Percentiles rank a stretch among this genome's conserved stretches.
phyloP scores from a whole-genome alignment of 2,329 filamentous ascomycete species.

The Teratosphaeria gauchensis region DNA sequence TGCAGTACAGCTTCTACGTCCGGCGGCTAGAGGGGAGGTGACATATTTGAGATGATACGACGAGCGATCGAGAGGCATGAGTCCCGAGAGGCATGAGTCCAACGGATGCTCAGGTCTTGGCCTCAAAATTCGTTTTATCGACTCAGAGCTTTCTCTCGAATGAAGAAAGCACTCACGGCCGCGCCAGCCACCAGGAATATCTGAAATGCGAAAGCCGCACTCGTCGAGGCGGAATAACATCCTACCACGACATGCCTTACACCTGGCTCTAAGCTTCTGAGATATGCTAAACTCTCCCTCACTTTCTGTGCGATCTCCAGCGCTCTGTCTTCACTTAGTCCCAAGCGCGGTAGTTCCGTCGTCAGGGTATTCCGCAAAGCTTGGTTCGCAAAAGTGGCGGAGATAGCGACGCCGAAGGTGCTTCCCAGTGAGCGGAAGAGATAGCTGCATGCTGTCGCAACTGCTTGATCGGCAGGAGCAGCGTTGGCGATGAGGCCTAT shows the following conservation, averaged over 20 bases:
- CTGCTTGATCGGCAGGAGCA: constrained; percentile 56
- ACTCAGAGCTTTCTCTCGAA: constrained; percentile 31
- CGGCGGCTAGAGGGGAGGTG: neutral
- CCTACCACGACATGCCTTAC: constrained; percentile 50
- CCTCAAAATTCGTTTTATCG: constrained; percentile 5
- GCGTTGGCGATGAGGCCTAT: constrained; percentile 56
- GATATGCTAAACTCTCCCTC: constrained; percentile 59
- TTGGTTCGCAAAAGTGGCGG: constrained; percentile 63
- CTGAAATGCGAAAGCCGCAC: constrained; percentile 43
- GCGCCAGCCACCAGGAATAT: constrained; percentile 43
- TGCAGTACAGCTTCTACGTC: neutral
- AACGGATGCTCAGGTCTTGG: neutral
- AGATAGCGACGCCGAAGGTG: constrained; percentile 57
- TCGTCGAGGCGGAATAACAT: constrained; percentile 54
- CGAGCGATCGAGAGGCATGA: neutral
- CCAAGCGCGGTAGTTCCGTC: constrained; percentile 33
- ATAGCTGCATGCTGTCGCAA: constrained; percentile 70
- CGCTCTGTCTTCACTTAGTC: constrained; percentile 47
- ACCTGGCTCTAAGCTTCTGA: constrained; percentile 53
- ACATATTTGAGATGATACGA: neutral
- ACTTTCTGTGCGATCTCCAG: constrained; percentile 59
- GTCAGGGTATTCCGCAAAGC: constrained; percentile 50
- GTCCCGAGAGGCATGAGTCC: neutral
- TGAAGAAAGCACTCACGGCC: constrained; percentile 35
- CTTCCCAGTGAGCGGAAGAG: constrained; percentile 66